Evolutionary conservation across 805 yeast genomes (phyloP).

Genomic region (Yarrowia sp.): DNA sequence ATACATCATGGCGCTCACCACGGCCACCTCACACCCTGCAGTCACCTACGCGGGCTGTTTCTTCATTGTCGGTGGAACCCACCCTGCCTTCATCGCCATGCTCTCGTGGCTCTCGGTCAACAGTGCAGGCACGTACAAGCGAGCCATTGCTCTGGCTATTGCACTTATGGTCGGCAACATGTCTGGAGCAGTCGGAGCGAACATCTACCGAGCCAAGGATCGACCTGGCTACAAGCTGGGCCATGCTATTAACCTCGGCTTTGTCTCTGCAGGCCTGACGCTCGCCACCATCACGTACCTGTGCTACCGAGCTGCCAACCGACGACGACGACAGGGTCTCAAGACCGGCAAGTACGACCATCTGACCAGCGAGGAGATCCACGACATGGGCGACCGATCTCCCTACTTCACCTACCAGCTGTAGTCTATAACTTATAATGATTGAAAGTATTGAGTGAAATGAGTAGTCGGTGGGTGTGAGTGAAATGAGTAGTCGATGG

Average conservation of each 20-base stretch:
- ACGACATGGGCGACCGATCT: constrained; percentile 24
- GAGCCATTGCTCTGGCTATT: constrained; percentile 52
- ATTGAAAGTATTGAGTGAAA: neutral
- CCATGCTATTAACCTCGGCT: constrained; percentile 48
- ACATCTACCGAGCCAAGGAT: constrained; percentile 51
- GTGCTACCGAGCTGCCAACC: constrained; percentile 17
- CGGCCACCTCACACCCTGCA: constrained; percentile 37
- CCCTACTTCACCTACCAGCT: constrained; percentile 22
- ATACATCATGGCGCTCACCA: constrained; percentile 47
- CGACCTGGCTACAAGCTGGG: constrained; percentile 56
- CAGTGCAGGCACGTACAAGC: constrained; percentile 54
- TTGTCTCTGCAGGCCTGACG: constrained; percentile 40
- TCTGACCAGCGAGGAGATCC: constrained; percentile 7
- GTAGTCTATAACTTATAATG: neutral
- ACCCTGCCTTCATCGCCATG: constrained; percentile 56
- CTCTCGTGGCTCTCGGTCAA: constrained; percentile 61
- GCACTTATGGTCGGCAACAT: constrained; percentile 64
- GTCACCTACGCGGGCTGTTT: constrained; percentile 54
- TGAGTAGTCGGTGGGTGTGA: no score
- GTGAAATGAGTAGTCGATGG: no score
- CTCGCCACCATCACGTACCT: neutral
- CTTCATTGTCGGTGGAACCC: constrained; percentile 52
- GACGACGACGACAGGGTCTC: constrained; percentile 10
- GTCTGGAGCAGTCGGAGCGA: constrained; percentile 59
- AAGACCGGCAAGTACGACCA: constrained; percentile 18